Evolutionary conservation across 164 flowering plant genomes (phyloP), one percentile per base, ranked within the genome.

Genomic region (Saururus chinensis): DNA sequence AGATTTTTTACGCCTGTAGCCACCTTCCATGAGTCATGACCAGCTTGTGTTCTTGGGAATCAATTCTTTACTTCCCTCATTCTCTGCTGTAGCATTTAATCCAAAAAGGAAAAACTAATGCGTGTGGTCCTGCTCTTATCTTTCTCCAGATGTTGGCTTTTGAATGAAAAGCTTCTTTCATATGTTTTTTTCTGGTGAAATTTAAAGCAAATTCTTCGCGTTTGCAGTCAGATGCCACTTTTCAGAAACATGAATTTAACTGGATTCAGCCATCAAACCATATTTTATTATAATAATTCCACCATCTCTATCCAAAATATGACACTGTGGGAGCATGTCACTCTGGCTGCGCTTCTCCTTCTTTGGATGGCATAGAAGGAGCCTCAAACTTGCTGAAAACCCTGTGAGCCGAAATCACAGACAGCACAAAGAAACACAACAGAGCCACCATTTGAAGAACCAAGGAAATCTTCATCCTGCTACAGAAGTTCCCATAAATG

Each of bases 391-490:
- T 64, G 60, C 72, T 74, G 51, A 92, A 92, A 63, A 73, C 73
- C 69, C 87, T 79, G 49, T 70, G 88, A 64, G 90, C 93, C 19
- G 98, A 92, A 51, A 86, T 82, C 9, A 81, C 61, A 58, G 96
- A 80, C 20, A 92, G 67, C 20, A 78, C 60, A 53, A 90, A 41
- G 76, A 82, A 90, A 77, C 85, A 86, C 40, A 65, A 62, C 52
- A 88, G 71, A 12, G 81, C 79, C 59, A 86, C 51, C 30, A 61
- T 75, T 66, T 93, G 90, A 20, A 93, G 77, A 60, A 71, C 30
- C 67, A 84, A 59, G 53, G 87, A 86, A 20, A 82, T 4, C 66
- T 80, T 75, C 70, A 82, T 48, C 70, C 70, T 82, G 25, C 52
- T 66, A 74, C 97, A 93, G 59, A 90, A 93, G n/a, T 54, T 81